phyloP scores from a whole-genome alignment of 495 filamentous ascomycete species.

The Pyronema domesticum region DNA sequence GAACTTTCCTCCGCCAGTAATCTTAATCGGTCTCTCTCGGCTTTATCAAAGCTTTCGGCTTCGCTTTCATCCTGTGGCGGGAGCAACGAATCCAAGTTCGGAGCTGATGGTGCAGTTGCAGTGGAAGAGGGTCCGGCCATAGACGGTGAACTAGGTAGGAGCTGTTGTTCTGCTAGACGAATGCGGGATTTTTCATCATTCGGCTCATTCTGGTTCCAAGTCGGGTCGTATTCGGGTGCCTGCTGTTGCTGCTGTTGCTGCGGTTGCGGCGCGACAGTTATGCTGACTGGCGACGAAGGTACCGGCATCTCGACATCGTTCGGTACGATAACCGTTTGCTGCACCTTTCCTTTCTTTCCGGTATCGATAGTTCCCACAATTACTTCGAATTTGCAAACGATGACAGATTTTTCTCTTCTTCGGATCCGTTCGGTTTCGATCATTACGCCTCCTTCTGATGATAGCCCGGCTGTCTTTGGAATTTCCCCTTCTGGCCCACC shows the following conservation, averaged over 20 bases:
- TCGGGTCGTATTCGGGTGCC: slow-evolving; percentile 6
- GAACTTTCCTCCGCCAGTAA: background rate
- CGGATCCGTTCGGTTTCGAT: slow-evolving; percentile 78
- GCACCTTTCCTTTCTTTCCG: slow-evolving; percentile 33
- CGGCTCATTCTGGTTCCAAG: slow-evolving; percentile 1
- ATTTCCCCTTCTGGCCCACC: slow-evolving; percentile 9
- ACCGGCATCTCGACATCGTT: too few relatives aligned
- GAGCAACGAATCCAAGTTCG: background rate
- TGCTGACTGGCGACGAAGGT: too few relatives aligned
- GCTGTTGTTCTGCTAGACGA: slow-evolving; percentile 24
- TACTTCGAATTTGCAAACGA: slow-evolving; percentile 66
- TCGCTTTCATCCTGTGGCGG: too few relatives aligned
- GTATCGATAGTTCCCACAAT: slow-evolving; percentile 78
- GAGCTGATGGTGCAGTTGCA: background rate
- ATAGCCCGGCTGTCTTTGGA: slow-evolving; percentile 11
- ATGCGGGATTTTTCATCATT: slow-evolving; percentile 21
- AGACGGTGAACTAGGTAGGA: slow-evolving; percentile 5
- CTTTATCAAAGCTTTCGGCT: background rate
- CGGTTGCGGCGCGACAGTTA: slow-evolving; percentile 11
- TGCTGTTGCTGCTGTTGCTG: slow-evolving; percentile 7
- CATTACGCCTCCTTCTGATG: slow-evolving; percentile 52
- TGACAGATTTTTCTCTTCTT: slow-evolving; percentile 63
- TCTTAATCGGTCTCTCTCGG: background rate
- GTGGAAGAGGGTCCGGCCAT: background rate
- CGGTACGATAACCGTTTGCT: too few relatives aligned